A percentile compares a stretch with the other conserved stretches of the same genome.
Evolutionary conservation across 2,329 filamentous ascomycete genomes (phyloP).

Genomic region (Thelonectria discophora): DNA sequence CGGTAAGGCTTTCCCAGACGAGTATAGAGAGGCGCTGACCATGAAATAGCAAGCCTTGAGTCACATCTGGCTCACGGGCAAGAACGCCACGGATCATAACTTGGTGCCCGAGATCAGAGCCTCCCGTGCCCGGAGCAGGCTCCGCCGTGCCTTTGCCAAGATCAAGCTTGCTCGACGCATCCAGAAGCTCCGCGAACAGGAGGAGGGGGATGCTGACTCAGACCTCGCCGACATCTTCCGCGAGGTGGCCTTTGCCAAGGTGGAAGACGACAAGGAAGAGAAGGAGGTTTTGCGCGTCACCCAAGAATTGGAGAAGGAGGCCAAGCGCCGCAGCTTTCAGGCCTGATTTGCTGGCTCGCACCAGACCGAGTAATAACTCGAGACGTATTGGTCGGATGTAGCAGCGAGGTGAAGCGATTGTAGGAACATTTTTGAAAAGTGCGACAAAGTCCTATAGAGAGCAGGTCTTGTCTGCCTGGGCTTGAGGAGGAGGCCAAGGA

Average conservation of each 20-base stretch:
- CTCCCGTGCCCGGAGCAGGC: slow-evolving; percentile 89
- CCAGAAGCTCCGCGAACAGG: slow-evolving; percentile 90
- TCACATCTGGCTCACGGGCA: slow-evolving; percentile 89
- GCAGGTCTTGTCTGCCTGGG: slow-evolving; percentile 4
- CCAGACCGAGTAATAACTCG: not conserved
- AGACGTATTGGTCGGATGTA: not conserved
- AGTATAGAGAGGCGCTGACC: slow-evolving; percentile 30
- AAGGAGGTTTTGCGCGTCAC: slow-evolving; percentile 77
- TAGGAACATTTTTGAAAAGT: slow-evolving; percentile 18
- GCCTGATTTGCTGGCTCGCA: slow-evolving; percentile 14
- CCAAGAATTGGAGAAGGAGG: slow-evolving; percentile 64
- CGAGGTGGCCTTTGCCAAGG: slow-evolving; percentile 93
- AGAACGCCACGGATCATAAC: slow-evolving; percentile 94
- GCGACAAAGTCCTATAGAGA: slow-evolving; percentile 8
- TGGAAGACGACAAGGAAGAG: slow-evolving; percentile 79
- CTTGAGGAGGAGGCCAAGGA: slow-evolving; percentile 18
- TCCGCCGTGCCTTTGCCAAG: slow-evolving; percentile 93
- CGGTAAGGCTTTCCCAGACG: slow-evolving; percentile 56
- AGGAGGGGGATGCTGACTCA: slow-evolving; percentile 78
- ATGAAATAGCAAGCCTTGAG: slow-evolving; percentile 72
- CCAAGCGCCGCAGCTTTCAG: slow-evolving; percentile 47
- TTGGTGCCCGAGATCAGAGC: slow-evolving; percentile 95
- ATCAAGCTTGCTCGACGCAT: slow-evolving; percentile 97
- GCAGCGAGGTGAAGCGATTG: not conserved
- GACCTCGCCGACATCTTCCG: slow-evolving; percentile 77